Base-by-base conservation (phyloP, 2,329 filamentous ascomycete species). In the Pseudocercospora pini-densiflorae region DNA sequence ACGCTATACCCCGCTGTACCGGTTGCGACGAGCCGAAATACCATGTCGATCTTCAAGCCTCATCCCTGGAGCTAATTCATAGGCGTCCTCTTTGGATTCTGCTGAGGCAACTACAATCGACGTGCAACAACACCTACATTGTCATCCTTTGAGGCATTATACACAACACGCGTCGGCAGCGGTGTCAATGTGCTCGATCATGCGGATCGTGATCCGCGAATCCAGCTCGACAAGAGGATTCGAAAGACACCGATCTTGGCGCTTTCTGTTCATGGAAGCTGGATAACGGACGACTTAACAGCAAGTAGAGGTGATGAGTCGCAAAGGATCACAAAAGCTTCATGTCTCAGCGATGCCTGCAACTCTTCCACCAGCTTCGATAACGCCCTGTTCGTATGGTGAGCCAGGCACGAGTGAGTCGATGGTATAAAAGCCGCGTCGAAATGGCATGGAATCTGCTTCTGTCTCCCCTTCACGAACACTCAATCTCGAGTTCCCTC, bases 231-330 rank as follows among this genome's bases (percentile, higher is more conserved):
- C 27, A 19, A 49, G 45, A 49, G 6, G 10, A 49, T 53, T 23
- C 29, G 4, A 40, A 54, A n/a, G 47, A 54, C 14, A 27, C 29
- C 29, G 10, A 62, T 62, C 59, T 62, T 54, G 59, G 59, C 59
- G n/a, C 31, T 27, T 47, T 57, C 55, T 19, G 49, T 21, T 31
- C 31, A 53, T 29, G 19, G 24, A 10, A 9, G 23, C n/a, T n/a
- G 7, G 49, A 40, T 57, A 54, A 51, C 59, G 40, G 53, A 57
- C 27, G n/a, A 19, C 43, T 43, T 9, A 47, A 62, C 7, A 8
- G 14, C 5, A 54, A 36, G 27, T 16, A 9, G 23, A 53, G 14
- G 6, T 27, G 61, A 62, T 40, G 47, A 49, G 29, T 40, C n/a
- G 49, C 27, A 55, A 36, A 12, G 21, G 9, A 7, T 36, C 47